Evolutionary conservation across 2,329 filamentous ascomycete genomes (phyloP).

Genomic region (Ilyonectria mors-panacis): DNA sequence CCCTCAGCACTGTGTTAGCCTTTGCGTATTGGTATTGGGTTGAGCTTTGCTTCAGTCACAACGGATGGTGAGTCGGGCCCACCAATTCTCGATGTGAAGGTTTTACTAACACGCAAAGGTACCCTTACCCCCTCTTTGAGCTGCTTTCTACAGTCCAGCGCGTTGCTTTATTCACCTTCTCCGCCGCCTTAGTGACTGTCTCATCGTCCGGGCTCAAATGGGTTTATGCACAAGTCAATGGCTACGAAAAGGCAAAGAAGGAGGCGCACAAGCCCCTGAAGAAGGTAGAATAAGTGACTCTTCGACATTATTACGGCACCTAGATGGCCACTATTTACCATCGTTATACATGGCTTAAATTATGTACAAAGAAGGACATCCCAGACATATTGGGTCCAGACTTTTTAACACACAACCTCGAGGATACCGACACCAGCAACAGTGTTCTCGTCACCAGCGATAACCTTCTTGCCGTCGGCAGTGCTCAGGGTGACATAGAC

Average conservation of each 20-base stretch:
- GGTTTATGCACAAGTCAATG: conserved; percentile 78
- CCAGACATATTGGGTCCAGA: too few relatives aligned
- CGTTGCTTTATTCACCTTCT: conserved; percentile 76
- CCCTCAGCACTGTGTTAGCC: conserved; percentile 71
- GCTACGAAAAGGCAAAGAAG: conserved; percentile 57
- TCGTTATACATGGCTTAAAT: neutral
- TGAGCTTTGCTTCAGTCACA: conserved; percentile 77
- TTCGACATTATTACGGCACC: conserved; percentile 1
- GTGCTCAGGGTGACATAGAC: conserved; percentile 54
- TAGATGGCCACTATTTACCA: neutral
- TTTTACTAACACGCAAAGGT: conserved; percentile 62
- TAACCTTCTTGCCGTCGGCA: conserved; percentile 47
- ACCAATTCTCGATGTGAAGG: neutral
- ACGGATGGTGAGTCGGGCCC: conserved; percentile 70
- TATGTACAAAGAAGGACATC: conserved; percentile 8
- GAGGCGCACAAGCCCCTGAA: conserved; percentile 51
- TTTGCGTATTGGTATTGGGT: conserved; percentile 84
- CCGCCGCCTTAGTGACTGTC: conserved; percentile 79
- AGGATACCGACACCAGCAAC: conserved; percentile 53
- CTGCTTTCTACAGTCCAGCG: conserved; percentile 77
- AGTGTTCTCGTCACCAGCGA: conserved; percentile 51
- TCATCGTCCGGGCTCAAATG: conserved; percentile 79
- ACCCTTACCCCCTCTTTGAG: conserved; percentile 89
- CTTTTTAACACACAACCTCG: conserved; percentile 41
- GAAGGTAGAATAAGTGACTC: conserved; percentile 47